Evolutionary conservation across 495 filamentous ascomycete genomes (phyloP).

Genomic region (Penicillium goetzii): DNA sequence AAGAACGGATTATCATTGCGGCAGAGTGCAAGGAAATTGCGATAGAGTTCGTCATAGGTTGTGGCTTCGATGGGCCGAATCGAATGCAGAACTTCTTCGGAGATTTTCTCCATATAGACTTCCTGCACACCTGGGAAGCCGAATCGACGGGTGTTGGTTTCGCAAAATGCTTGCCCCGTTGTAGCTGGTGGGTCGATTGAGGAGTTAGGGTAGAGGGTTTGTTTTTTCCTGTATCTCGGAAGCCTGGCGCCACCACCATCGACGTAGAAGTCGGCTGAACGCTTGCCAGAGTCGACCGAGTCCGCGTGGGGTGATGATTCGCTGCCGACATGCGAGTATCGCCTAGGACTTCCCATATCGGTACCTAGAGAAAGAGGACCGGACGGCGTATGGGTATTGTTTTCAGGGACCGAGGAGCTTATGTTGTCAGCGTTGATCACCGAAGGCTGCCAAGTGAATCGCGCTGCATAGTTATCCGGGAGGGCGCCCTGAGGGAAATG

Average conservation of each 20-base stretch:
- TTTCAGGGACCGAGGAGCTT: conserved; percentile 25
- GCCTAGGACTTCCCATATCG: conserved; percentile 24
- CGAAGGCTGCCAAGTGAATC: conserved; percentile 39
- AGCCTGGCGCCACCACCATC: conserved; percentile 41
- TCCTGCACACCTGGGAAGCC: conserved; percentile 33
- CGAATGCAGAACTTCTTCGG: conserved; percentile 19
- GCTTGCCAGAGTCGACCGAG: conserved; percentile 28
- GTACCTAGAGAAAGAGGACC: conserved; percentile 28
- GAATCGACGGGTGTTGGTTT: conserved; percentile 22
- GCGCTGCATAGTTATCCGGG: conserved; percentile 25
- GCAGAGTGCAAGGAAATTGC: conserved; percentile 42
- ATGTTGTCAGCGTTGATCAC: conserved; percentile 27
- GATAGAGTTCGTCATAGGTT: conserved; percentile 42
- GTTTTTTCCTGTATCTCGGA: conserved; percentile 37
- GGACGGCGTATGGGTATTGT: conserved; percentile 29
- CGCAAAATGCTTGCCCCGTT: conserved; percentile 15
- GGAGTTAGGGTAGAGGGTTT: conserved; percentile 28
- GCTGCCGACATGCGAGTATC: conserved; percentile 23
- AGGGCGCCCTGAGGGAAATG: conserved; percentile 25
- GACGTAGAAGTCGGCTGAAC: conserved; percentile 42
- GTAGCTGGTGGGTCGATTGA: conserved; percentile 19
- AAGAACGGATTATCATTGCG: conserved; percentile 40
- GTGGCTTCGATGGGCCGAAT: conserved; percentile 31
- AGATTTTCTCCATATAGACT: conserved; percentile 14
- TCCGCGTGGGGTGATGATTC: conserved; percentile 29